Evolutionary conservation across 805 yeast species (phyloP).

Genomic region (Candida boidinii): DNA sequence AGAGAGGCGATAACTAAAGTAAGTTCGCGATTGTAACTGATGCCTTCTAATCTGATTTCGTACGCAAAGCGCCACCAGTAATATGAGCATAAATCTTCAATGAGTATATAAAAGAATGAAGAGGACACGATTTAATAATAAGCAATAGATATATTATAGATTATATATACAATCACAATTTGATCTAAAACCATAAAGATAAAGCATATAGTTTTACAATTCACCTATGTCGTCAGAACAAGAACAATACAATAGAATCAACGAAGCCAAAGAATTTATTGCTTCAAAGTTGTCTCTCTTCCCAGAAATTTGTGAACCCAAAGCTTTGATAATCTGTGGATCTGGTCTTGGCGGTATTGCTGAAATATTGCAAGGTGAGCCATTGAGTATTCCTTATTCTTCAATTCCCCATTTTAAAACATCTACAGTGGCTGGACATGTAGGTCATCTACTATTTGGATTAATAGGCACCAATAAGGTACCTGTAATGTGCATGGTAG

Average conservation of each 20-base stretch:
- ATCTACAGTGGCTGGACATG: slow-evolving; percentile 88
- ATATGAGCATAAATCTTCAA: no score
- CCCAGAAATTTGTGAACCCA: slow-evolving; percentile 30
- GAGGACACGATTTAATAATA: neutral
- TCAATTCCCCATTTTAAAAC: slow-evolving; percentile 72
- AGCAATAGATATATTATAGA: neutral
- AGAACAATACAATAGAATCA: neutral
- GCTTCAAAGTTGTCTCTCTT: slow-evolving; percentile 5
- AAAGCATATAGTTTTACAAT: no score
- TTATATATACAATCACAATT: neutral
- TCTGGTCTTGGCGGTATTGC: slow-evolving; percentile 90
- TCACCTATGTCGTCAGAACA: neutral
- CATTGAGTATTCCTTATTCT: slow-evolving; percentile 47
- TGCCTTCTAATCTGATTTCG: no score
- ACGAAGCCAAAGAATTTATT: slow-evolving; percentile 8
- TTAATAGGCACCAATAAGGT: slow-evolving; percentile 55
- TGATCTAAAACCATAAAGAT: no score
- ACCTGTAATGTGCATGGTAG: slow-evolving; percentile 90
- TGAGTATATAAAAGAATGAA: neutral
- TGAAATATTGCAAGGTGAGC: slow-evolving; percentile 32
- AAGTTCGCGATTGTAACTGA: no score
- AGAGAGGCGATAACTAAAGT: no score
- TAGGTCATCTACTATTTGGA: slow-evolving; percentile 77
- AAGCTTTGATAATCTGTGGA: slow-evolving; percentile 81
- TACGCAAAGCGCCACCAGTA: no score